Conservation (phyloP, 306 rosid genomes). For the Carpinus fangiana region DNA sequence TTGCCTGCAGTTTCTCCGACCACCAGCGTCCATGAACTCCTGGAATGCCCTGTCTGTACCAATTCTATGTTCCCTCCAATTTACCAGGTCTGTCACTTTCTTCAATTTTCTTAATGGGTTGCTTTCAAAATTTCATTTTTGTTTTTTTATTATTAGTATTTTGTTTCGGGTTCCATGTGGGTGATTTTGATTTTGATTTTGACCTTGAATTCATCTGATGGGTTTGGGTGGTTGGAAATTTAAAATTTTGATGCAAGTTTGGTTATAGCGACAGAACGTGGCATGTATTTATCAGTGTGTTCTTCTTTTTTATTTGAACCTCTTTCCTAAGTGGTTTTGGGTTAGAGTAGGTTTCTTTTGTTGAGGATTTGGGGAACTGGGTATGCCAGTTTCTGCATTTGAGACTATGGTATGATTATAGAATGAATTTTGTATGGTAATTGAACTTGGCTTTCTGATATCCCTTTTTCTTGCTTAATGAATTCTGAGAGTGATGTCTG, state of each 20-base stretch:
- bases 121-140: neutral
- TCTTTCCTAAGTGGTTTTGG: neutral
- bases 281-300: neutral
- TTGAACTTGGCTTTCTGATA: neutral
- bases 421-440: neutral
- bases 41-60: conserved; percentile 29
- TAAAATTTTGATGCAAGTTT: neutral
- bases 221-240: conserved; percentile 4
- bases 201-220: neutral
- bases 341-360: neutral
- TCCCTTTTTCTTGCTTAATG: neutral
- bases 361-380: neutral
- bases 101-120: neutral
- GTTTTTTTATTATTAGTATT: neutral
- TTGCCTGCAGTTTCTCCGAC: neutral
- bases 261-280: neutral
- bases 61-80: conserved; percentile 38
- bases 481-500: neutral
- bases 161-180: neutral
- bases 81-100: conserved; percentile 27
- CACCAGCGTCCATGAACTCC: conserved; percentile 25
- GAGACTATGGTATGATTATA: neutral
- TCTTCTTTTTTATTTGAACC: neutral
- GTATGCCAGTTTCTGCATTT: neutral
- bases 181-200: neutral